Evolutionary conservation across 495 filamentous ascomycete species (phyloP), one percentile per base, ranked within the genome.

Genomic region (Xylaria flabelliformis): DNA sequence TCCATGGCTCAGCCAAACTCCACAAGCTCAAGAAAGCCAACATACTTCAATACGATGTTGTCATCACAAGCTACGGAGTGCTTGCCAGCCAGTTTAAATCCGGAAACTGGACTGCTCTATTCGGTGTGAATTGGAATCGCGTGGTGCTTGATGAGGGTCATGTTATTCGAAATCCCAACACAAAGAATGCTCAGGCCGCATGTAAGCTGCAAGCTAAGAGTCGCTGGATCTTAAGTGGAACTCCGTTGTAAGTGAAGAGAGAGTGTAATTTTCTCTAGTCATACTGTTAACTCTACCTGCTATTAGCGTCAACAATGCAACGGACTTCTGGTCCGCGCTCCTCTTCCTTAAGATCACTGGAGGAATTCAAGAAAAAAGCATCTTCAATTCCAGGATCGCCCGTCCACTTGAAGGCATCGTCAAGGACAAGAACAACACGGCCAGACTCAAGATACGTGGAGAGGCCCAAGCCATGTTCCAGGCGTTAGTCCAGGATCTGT

Each of bases 111-210:
- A 73, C 78, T 7, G 81, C 87, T 7, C 82, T 97, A 0, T 91
- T 90, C 75, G 89, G 89, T 0, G 73, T 92, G 4, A 82, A 91
- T 3, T 98, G 94, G 93, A 88, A 91, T 34, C 91, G 95, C 21
- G 82, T 97, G 15, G 91, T 97, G 13, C 84, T 97, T 7, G 94
- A 97, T 72, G 95, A 98, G 84, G 95, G 92, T 0, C 95, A 98
- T 76, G 90, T 83, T 2, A 94, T 97, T 67, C 88, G 94, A 29
- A 97, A 97, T 72, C 90, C 89, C 29, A 86, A 87, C 46, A 91
- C 94, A 0, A 93, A 93, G 75, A 87, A 85, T 5, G 86, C 94
- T 0, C 79, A 90, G 61, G 92, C 94, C 15, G 93, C 90, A 3
- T 89, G 84, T 71, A 83, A 81, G 63, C 78, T 98, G 12, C 78